Conservation (phyloP, 164 flowering plant genomes). For the Umbilicus rupestris region DNA sequence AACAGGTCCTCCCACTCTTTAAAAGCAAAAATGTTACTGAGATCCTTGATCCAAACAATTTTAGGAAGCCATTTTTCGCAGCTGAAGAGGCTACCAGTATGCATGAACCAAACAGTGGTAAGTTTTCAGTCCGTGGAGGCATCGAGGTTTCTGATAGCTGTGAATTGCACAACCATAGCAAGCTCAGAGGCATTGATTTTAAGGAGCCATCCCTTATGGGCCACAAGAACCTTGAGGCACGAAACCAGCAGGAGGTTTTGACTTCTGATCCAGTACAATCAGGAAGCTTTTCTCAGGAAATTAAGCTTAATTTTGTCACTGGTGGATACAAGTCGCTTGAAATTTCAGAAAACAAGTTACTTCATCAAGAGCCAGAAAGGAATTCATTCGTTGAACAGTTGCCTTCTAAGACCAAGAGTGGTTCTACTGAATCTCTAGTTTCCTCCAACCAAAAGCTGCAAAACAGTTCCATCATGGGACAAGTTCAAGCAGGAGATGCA, state of each 20-base stretch:
- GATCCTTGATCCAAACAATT: not conserved
- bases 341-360: not conserved
- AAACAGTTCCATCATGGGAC: conserved; percentile 11
- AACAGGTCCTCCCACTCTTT: conserved; percentile 12
- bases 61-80: too few relatives aligned
- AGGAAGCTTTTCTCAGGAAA: not conserved
- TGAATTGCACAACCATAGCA: not conserved
- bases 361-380: conserved; percentile 14
- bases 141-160: conserved; percentile 5
- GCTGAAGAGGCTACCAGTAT: too few relatives aligned
- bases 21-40: not conserved
- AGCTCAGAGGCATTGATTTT: not conserved
- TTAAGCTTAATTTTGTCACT: not conserved
- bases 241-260: conserved; percentile 15
- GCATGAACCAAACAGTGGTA: conserved; percentile 10
- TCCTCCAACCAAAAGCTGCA: conserved; percentile 9
- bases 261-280: not conserved
- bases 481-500: conserved; percentile 20
- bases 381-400: conserved; percentile 9
- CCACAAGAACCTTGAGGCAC: conserved; percentile 14
- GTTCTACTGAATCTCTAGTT: conserved; percentile 10
- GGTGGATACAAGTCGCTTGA: not conserved
- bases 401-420: conserved; percentile 11
- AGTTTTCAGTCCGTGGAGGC: conserved; percentile 12
- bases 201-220: conserved; percentile 13